Evolutionary conservation across 345 rosid species (phyloP).

Genomic region (Aurinia saxatilis): DNA sequence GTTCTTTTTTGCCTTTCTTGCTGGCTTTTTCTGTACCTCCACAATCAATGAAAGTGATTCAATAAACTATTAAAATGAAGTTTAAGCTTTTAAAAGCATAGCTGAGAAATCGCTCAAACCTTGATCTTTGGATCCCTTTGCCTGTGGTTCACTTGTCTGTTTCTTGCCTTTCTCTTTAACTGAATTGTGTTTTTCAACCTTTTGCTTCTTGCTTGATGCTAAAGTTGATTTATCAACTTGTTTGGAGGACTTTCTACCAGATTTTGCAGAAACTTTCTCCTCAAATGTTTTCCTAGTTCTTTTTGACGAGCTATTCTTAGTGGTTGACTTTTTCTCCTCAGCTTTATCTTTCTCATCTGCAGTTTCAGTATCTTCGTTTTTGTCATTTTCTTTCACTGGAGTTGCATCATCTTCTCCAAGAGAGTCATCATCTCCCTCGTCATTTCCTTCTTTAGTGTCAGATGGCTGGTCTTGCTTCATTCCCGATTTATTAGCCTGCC

Average conservation of each 20-base stretch:
- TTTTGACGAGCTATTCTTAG: too few species aligned
- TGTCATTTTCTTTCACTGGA: constrained; percentile 35
- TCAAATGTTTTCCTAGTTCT: constrained; percentile 27
- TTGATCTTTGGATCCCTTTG: constrained; percentile 59
- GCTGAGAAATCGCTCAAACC: constrained; percentile 31
- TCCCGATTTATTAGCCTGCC: constrained; percentile 32
- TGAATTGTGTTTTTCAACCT: constrained; percentile 15
- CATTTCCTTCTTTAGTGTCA: constrained; percentile 41
- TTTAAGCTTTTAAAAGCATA: not conserved
- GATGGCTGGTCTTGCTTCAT: constrained; percentile 45
- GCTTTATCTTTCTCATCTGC: constrained; percentile 41
- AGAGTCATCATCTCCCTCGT: constrained; percentile 39
- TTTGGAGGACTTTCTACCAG: constrained; percentile 39
- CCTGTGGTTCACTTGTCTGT: constrained; percentile 38
- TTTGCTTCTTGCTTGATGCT: constrained; percentile 27
- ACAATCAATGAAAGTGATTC: not conserved
- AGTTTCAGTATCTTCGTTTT: constrained; percentile 39
- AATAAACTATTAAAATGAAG: not conserved
- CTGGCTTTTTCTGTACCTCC: constrained; percentile 49
- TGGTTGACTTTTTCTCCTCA: constrained; percentile 28
- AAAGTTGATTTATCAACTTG: constrained; percentile 41
- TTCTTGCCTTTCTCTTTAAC: constrained; percentile 44
- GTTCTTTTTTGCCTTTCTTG: constrained; percentile 57
- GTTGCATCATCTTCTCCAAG: constrained; percentile 33
- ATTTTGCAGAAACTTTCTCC: constrained; percentile 40